Base-by-base conservation (phyloP, 2,329 filamentous ascomycete genomes). In the Cylindrodendrum hubeiense region DNA sequence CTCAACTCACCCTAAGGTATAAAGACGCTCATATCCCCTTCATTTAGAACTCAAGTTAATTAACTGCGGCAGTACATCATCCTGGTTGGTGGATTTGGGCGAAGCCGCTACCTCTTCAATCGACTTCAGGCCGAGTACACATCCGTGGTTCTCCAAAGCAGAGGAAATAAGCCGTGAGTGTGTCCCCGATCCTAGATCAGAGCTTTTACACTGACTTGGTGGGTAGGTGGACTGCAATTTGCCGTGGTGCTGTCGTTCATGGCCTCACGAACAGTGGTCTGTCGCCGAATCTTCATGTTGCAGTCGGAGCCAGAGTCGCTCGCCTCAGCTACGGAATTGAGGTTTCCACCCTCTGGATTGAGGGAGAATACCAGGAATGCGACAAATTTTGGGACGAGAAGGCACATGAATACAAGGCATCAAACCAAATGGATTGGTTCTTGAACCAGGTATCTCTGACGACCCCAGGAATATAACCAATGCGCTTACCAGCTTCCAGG, bases 81-180 rank as follows among this genome's bases (percentile, higher is more conserved):
- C 2, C 72, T 83, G 0, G 80, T 79, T 0, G 81, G 82, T 0
- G 82, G 81, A 0, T 79, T 83, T 5, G 81, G 82, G 0, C 67
- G 76, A 2, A 78, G 72, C 15, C 33, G 51, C 0, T 80, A 78
- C 5, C 60, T 83, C 0, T 68, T 63, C 12, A 44, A 64, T 3
- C 58, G 60, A 0, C 53, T 83, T 0, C 60, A 65, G 0, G 19
- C 33, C 0, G 3, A 4, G 0, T 24, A 73, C 0, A 39, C 7
- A 8, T 66, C 58, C 1, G 71, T 70, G 0, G 54, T 83, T 2
- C 61, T 83, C 0, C 80, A 81, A 2, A 65, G 72, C 0, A 54
- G 63, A 0, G 76, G 76, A 0, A 67, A 58, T 1, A 75, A 72
- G 3, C 79, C 81, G 81, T 83, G 61, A 72, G 79, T 75, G 9